phyloP scores from a whole-genome alignment of 2,329 filamentous ascomycete species.

The Monosporascus ibericus region DNA sequence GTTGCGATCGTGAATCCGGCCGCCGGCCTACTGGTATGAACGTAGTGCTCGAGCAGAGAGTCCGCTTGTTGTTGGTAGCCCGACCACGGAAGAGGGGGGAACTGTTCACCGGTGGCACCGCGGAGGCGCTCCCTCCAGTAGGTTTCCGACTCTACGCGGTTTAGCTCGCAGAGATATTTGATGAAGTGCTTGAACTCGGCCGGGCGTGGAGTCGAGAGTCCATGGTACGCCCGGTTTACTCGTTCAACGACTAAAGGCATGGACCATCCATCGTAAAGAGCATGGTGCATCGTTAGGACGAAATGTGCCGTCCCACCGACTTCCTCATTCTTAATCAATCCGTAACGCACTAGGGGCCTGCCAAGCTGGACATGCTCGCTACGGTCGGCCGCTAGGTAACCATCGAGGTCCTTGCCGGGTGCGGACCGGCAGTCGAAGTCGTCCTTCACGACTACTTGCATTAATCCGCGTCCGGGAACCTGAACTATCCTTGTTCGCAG shows the following conservation, averaged over 20 bases:
- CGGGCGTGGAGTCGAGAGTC: constrained; percentile 25
- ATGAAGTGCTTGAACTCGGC: constrained; percentile 45
- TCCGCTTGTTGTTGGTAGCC: constrained; percentile 46
- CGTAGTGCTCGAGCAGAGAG: constrained; percentile 47
- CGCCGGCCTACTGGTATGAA: constrained; percentile 28
- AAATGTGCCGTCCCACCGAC: constrained; percentile 32
- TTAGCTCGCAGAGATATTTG: constrained; percentile 35
- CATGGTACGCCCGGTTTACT: constrained; percentile 38
- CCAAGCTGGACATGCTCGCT: constrained; percentile 38
- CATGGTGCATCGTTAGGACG: constrained; percentile 51
- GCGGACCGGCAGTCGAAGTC: constrained; percentile 27
- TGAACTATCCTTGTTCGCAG: constrained; percentile 45
- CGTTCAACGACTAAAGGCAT: constrained; percentile 44
- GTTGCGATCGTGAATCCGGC: constrained; percentile 47
- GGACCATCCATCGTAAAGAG: constrained; percentile 51
- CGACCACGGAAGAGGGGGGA: constrained; percentile 39
- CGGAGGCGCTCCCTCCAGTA: constrained; percentile 43
- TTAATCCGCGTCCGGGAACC: constrained; percentile 33
- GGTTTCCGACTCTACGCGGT: constrained; percentile 32
- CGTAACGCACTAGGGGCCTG: constrained; percentile 39
- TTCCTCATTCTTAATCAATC: constrained; percentile 29
- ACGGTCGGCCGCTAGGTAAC: constrained; percentile 35
- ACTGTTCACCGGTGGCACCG: constrained; percentile 39
- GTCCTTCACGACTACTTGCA: constrained; percentile 41
- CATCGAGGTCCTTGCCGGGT: constrained; percentile 27